Percentiles rank a stretch among this genome's conserved stretches.
phyloP scores from a whole-genome alignment of 805 yeast genomes.

The Wickerhamomyces kurtzmanii region DNA sequence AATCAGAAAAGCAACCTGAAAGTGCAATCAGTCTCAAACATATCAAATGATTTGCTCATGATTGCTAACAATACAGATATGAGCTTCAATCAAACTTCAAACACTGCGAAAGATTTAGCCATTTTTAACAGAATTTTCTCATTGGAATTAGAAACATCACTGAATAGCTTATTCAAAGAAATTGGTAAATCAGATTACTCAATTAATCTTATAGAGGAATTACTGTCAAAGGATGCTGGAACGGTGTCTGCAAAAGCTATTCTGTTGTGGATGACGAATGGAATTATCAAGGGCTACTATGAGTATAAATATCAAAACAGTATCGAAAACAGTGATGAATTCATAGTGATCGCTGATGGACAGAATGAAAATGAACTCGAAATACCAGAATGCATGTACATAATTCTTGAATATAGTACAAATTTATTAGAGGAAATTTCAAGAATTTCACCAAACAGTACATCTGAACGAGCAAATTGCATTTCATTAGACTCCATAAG shows the following conservation, averaged over 20 bases:
- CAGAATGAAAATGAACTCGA: conserved; percentile 9
- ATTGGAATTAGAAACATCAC: conserved; percentile 9
- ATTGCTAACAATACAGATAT: conserved; percentile 9
- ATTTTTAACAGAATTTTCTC: conserved; percentile 14
- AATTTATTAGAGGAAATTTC: conserved; percentile 28
- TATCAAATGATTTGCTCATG: conserved; percentile 10
- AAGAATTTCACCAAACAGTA: conserved; percentile 6
- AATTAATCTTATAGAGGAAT: conserved; percentile 8
- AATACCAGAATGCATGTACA: conserved; percentile 18
- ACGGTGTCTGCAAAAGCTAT: conserved; percentile 13
- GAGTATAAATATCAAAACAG: conserved; percentile 5
- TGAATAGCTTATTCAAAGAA: conserved; percentile 10
- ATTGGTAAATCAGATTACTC: conserved; percentile 14
- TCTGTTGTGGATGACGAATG: conserved; percentile 29
- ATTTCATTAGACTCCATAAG: conserved; percentile 37
- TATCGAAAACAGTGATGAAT: conserved; percentile 16
- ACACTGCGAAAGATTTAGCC: conserved; percentile 5
- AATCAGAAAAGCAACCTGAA: too few relatives aligned
- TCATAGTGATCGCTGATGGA: conserved; percentile 19
- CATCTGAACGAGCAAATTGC: conserved; percentile 11
- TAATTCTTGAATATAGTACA: conserved; percentile 29
- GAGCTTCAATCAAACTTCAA: not conserved
- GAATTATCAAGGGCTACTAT: conserved; percentile 17
- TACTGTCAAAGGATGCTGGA: conserved; percentile 10
- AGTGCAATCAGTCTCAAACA: conserved; percentile 1